Base-by-base conservation (phyloP, 495 filamentous ascomycete genomes). In the Tuber melanosporum region DNA sequence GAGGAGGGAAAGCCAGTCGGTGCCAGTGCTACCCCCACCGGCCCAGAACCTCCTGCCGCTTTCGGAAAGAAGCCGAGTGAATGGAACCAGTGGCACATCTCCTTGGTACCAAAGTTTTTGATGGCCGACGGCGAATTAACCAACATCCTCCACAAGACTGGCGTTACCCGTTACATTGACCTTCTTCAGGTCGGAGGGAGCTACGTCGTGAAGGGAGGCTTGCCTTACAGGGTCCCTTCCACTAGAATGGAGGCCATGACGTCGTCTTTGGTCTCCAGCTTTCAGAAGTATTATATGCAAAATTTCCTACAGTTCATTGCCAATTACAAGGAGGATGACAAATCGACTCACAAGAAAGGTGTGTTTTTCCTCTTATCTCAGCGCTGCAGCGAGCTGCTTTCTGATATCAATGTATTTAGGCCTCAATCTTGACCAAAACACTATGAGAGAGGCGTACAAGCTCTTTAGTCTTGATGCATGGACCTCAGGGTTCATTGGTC, bases 51-150 rank as follows among this genome's bases (percentile, higher is more conserved):
- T 43, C 81, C 82, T 70, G 76, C 75, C 39, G 78, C 77, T 20
- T 83, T 83, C 43, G 81, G 96, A 94, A 97, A 89, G 92, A 97
- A 86, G 96, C 97, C 85, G 92, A 95, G 80, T 89, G 96, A 75
- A 87, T 91, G 82, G 85, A 98, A 99, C 87, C 95, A 99, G 89
- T 99, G 95, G 95, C 98, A 98, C 87, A 95, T 99, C 85, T 96
- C 98, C 83, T 88, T 99, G 79, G 94, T 98, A 70, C 95, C 95
- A 77, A 99, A 99, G 88, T 89, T 99, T 73, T 88, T 99, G 84
- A 98, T 99, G 94, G 93, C 95, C 32, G 97, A 97, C 82, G 95
- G 95, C 84, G 94, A 99, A 87, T 88, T 99, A 84, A 99, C 95
- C 77, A 98, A 98, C 85, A 36, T 83, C 26, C 79, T 83, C 42